Evolutionary conservation across 2,329 filamentous ascomycete genomes (phyloP).

Genomic region (Penicillium olsonii): DNA sequence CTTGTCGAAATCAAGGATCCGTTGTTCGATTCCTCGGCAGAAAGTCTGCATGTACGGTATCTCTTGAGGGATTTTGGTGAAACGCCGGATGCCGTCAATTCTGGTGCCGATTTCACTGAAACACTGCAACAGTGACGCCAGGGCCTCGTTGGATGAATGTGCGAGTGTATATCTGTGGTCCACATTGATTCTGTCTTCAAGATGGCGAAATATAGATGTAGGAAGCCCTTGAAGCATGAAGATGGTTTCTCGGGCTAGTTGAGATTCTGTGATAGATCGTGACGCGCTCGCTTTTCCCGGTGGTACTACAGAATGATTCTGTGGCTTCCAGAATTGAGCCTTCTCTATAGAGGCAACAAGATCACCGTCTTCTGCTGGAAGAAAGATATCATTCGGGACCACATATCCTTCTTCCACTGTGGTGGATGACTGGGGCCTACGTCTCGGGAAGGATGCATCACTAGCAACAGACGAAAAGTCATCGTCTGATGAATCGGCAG

Average conservation of each 20-base stretch:
- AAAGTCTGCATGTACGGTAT: constrained; percentile 70
- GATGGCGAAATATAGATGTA: constrained; percentile 66
- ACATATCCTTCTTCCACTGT: constrained; percentile 35
- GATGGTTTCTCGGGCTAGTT: constrained; percentile 73
- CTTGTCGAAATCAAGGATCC: constrained; percentile 61
- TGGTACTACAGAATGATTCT: constrained; percentile 19
- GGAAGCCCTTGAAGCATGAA: constrained; percentile 82
- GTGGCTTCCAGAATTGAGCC: constrained; percentile 52
- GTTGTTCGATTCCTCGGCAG: constrained; percentile 61
- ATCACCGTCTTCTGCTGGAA: constrained; percentile 31
- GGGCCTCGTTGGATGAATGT: constrained; percentile 35
- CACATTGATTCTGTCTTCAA: constrained; percentile 36
- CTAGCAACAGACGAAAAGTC: constrained; percentile 37
- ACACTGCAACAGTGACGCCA: constrained; percentile 39
- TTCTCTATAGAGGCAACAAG: constrained; percentile 44
- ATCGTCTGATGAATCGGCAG: constrained; percentile 42
- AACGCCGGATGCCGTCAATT: constrained; percentile 52
- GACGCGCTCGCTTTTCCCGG: constrained; percentile 22
- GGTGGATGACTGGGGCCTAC: constrained; percentile 29
- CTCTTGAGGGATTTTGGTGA: constrained; percentile 48
- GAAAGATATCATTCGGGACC: constrained; percentile 36
- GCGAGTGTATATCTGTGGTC: constrained; percentile 39
- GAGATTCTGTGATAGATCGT: constrained; percentile 64
- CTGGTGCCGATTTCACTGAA: constrained; percentile 52
- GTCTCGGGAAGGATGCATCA: constrained; percentile 30